These are phyloP conservation scores for Colletotrichum agaves DNA, from an alignment of 2,329 filamentous ascomycete species.

Conservation along the genomic window DNA sequence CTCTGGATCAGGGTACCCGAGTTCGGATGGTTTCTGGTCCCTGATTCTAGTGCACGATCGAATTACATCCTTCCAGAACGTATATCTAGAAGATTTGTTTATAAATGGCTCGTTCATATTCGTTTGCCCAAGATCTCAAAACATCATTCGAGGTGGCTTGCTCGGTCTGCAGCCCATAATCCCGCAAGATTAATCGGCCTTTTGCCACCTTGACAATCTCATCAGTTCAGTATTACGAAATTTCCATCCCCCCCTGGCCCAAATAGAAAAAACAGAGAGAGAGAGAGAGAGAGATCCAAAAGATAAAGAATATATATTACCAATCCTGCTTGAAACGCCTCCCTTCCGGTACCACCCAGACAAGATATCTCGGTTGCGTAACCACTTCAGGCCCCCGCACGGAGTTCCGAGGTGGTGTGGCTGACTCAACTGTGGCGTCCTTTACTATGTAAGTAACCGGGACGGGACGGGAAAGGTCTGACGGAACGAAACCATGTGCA, in stretches of 20 bases:
- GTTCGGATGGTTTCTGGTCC: background rate
- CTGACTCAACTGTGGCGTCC: background rate
- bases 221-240: no score
- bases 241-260: no score
- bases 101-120: background rate
- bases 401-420: conserved; percentile 13
- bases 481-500: background rate
- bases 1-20: no score
- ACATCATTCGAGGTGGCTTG: background rate
- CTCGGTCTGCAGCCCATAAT: background rate
- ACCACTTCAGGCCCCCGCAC: background rate
- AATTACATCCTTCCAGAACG: background rate
- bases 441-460: background rate
- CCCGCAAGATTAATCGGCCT: no score
- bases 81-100: background rate
- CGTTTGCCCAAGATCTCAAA: background rate
- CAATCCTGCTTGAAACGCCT: no score
- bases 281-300: no score
- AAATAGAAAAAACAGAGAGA: no score
- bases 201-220: no score
- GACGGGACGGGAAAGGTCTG: background rate
- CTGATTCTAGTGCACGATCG: background rate
- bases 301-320: no score
- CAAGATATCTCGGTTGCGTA: background rate
- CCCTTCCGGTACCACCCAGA: background rate